phyloP scores from a whole-genome alignment of 208 protist species.

The Acanthamoeba royreba region DNA sequence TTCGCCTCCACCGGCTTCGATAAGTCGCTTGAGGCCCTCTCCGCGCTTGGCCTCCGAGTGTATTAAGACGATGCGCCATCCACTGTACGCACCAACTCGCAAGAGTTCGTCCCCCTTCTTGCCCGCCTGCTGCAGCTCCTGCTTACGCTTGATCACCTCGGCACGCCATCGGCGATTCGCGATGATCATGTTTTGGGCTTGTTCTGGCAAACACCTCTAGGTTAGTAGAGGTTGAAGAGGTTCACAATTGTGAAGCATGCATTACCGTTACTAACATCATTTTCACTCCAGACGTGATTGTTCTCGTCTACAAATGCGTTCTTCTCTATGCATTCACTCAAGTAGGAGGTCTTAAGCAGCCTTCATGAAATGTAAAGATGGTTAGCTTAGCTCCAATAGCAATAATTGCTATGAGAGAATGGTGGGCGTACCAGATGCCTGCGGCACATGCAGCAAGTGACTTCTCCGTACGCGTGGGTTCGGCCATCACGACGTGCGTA shows the following conservation, averaged over 20 bases:
- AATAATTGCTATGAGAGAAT: neutral
- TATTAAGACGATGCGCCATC: neutral
- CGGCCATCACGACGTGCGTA: neutral
- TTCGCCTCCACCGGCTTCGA: slow-evolving; percentile 4
- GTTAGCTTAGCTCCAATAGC: no score
- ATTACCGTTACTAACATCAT: neutral
- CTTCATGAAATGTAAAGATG: no score
- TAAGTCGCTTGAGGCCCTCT: neutral
- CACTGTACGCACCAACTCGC: neutral
- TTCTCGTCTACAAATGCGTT: neutral
- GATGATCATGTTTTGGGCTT: no score
- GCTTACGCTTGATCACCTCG: no score
- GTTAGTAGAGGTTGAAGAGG: no score
- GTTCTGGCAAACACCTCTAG: no score
- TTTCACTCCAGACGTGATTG: neutral
- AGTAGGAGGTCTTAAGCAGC: neutral
- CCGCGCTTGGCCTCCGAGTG: neutral
- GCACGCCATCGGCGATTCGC: no score
- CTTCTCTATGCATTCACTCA: neutral
- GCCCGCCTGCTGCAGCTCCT: no score
- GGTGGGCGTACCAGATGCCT: neutral
- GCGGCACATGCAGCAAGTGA: neutral
- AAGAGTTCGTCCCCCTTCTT: no score
- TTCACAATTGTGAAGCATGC: no score
- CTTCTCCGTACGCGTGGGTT: neutral